Evolutionary conservation across 1,284 basidiomycete species (phyloP), one percentile per base, ranked within the genome.

Genomic region (Microbotryum violaceum): DNA sequence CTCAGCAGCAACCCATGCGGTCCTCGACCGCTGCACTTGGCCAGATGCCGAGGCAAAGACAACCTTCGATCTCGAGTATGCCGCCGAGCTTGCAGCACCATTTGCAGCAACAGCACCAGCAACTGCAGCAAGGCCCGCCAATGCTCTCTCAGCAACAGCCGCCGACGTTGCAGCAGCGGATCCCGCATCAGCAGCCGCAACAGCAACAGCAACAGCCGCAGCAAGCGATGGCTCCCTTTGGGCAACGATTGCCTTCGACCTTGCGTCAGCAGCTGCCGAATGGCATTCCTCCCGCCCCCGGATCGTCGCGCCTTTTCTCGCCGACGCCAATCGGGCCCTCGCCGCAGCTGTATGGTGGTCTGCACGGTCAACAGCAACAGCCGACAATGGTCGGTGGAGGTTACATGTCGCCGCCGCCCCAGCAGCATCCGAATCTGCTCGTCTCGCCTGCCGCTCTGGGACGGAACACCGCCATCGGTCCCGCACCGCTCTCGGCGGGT

Each of bases 231-330:
- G 59, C 54, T 20, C 63, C 61, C 27, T 66, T 60, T 56, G 52
- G 51, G 10, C 65, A 66, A 33, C 66, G 63, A 3, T 55, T 58
- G 45, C 52, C 55, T 4, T 58, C 60, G 18, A 16, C 37, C 12
- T 14, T 42, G 37, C 37, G 14, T 42, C 37, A 42, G 37, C 37
- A 14, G 37, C 60, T 61, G 45, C 60, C 57, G 47, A 64, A 64
- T 49, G 65, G 65, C 31, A 50, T 62, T n/a, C 8, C 25, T 2
- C 6, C 50, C 4, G 47, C 21, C 37, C 29, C 42, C 27, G 54
- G 49, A 33, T 37, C 47, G 47, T 57, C 61, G 51, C 66, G 66
- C 47, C 52, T 68, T 55, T 68, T 68, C 60, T 63, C 66, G 48
- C 63, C 63, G 27, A 61, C 65, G 10, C 60, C 64, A 42, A 56